These are phyloP conservation scores for Botrytis tulipae DNA, from an alignment of 2,329 filamentous ascomycete species.

Conservation along the genomic window DNA sequence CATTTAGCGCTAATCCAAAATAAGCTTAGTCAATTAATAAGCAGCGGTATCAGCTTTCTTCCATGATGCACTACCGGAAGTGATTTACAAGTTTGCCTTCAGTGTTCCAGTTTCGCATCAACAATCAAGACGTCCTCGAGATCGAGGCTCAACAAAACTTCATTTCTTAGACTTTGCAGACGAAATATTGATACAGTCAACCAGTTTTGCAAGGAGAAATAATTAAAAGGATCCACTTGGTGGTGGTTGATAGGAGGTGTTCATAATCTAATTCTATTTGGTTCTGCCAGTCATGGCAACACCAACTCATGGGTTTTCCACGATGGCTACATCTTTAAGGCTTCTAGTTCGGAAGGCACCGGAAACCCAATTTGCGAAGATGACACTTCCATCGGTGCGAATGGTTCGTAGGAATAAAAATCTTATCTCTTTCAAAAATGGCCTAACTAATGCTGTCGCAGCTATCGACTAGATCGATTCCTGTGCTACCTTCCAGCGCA, in stretches of 20 bases:
- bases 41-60: not conserved
- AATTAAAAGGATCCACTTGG: not conserved
- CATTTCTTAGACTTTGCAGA: not conserved
- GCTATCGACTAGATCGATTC: constrained; percentile 20
- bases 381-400: not conserved
- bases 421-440: not conserved
- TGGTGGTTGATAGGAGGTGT: constrained; percentile 22
- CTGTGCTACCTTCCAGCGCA: constrained; percentile 24
- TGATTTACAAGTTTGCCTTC: constrained; percentile 10
- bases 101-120: constrained; percentile 10
- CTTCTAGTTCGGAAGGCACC: constrained; percentile 4
- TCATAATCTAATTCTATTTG: constrained; percentile 11
- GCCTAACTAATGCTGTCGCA: constrained; percentile 5
- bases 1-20: not conserved
- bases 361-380: constrained; percentile 10
- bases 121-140: not conserved
- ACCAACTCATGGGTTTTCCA: constrained; percentile 7
- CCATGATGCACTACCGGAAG: not conserved
- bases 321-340: constrained; percentile 16
- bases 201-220: not conserved
- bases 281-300: constrained; percentile 20
- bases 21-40: not conserved
- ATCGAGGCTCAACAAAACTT: not conserved
- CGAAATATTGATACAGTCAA: not conserved
- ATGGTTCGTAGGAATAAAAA: constrained; percentile 10